phyloP scores from a whole-genome alignment of 257 asterid genomes.

The Fraxinus pennsylvanica region DNA sequence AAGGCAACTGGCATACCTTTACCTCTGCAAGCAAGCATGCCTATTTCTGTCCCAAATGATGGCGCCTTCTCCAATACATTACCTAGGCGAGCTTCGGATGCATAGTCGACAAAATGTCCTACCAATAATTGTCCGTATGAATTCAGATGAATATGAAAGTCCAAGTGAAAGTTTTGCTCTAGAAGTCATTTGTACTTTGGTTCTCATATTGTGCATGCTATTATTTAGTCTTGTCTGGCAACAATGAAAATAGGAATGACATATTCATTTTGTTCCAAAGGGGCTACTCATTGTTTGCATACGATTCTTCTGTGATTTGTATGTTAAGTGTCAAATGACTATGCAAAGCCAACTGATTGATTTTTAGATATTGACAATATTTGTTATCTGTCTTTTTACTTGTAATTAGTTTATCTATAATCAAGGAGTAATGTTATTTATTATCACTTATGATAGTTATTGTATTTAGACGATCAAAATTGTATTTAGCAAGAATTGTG shows the following conservation, averaged over 20 bases:
- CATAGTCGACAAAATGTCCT: constrained; percentile 54
- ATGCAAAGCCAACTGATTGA: background rate
- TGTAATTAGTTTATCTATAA: no score
- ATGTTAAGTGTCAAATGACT: background rate
- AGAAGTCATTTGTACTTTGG: background rate
- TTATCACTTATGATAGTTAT: no score
- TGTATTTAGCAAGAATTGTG: no score
- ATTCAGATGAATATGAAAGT: no score
- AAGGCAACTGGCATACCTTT: constrained; percentile 46
- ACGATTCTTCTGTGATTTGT: background rate
- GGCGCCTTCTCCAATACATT: constrained; percentile 50
- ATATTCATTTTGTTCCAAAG: no score
- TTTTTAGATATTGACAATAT: background rate
- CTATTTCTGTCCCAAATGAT: constrained; percentile 44
- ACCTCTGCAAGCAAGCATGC: no score
- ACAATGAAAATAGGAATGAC: no score
- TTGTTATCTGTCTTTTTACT: background rate
- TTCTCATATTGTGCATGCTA: background rate
- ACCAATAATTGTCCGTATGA: background rate
- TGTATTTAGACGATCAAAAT: no score
- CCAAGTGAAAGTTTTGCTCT: no score
- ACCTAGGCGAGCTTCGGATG: constrained; percentile 55
- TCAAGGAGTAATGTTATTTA: no score
- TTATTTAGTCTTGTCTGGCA: no score
- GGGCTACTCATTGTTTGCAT: background rate